Evolutionary conservation across 83 land plant species (phyloP), one percentile per base, ranked within the genome.

Genomic region (Picea abies): DNA sequence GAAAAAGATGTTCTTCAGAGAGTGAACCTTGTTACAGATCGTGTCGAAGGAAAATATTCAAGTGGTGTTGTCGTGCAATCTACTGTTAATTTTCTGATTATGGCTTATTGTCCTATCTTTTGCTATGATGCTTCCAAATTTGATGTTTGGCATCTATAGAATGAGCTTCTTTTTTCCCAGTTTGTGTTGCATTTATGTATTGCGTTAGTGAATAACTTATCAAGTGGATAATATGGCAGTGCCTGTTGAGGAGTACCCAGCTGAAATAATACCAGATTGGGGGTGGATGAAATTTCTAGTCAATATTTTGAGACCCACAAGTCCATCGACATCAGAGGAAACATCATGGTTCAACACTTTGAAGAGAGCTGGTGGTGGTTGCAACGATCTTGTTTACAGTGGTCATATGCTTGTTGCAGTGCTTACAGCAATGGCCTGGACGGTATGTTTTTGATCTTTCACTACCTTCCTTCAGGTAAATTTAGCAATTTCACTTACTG

Each of bases 371-470:
- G 93, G 92, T 23, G 99, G 98, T 60, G 99, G 99, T 10, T 97
- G 99, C 86, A 97, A 97, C 90, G 99, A 97, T 87, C 93, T 97
- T 35, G 22, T 97, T 67, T 97, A 88, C 76, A 97, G 99, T 89
- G 99, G 99, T 22, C 99, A 97, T 76, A 95, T 97, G 90, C 85
- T 93, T 64, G 98, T 97, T 66, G 91, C 98, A 6, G 99, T 93
- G 25, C 91, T 97, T 26, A 97, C 99, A 64, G 98, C 98, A 47
- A 97, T 97, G 99, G 98, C 99, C 49, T 97, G 99, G 99, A 93
- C 98, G 86, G 99, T 94, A 93, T 29, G 77, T 25, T 64, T 37
- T 84, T 20, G 11, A 60, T 52, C 47, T 26, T 73, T 20, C 60
- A 49, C 60, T 19, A 7, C 60, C 20, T 35, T 82, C 49, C 22